Base-by-base conservation (phyloP, 352 stramenopile genomes). In the Sclerospora graminicola region DNA sequence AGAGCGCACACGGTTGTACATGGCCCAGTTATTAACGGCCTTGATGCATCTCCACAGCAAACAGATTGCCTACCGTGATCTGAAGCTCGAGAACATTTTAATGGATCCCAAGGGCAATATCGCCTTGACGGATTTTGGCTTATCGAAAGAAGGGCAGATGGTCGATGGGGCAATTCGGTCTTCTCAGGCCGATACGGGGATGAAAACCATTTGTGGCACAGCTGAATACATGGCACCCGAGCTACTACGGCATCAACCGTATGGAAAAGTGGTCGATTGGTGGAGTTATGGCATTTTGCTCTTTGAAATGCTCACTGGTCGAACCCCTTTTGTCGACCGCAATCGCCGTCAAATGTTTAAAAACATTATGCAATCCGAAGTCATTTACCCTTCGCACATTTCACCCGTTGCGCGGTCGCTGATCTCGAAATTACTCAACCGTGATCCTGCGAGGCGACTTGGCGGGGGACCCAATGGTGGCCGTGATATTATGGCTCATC, bases 391-490 rank as follows among this genome's bases (percentile, higher is more conserved):
- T 4, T 82, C 82, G 32, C 82, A 93, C 62, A 90, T 93, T 51
- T 88, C 77, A 0, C 66, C 79, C 1, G 51, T 67, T 2, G 79
- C 77, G 1, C 67, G 77, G 7, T 87, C 74, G 26, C 40, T 90
- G 13, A 93, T 93, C 54, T 83, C 76, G 5, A 89, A 88, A 57
- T 54, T 99, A 38, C 60, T 98, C 27, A 91, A 95, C 40, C 96
- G 96, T 46, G 84, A 98, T 46, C 89, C 94, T 19, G 68, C 75
- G 21, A 82, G 82, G 42, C 79, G 96, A 35, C 77, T 99, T 15
- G 96, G 96, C n/a, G 73, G 76, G 1, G 82, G 82, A 0, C 73
- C 79, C 5, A 88, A 85, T 23, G 82, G 82, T n/a, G 82, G 82
- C 0, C 68, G 70, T 9, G 80, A 93, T 37, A 93, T 93, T 37